Percentiles rank a stretch among this genome's conserved stretches.
Evolutionary conservation across 2,329 filamentous ascomycete genomes (phyloP).

Genomic region (Anisogramma anomala): DNA sequence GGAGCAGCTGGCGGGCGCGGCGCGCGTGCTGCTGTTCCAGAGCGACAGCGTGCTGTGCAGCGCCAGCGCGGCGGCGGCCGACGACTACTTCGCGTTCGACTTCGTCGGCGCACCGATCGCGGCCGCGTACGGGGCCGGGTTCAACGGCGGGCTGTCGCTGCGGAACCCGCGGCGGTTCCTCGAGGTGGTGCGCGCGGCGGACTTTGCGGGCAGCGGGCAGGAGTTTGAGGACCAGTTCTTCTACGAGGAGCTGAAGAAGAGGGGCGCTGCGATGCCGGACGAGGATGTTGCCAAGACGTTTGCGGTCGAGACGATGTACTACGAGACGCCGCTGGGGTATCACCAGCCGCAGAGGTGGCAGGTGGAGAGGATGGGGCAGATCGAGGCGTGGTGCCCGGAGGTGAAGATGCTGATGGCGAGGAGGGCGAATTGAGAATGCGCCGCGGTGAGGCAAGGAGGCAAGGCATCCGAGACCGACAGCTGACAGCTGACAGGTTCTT

Average conservation of each 20-base stretch:
- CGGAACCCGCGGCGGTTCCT: conserved; percentile 21
- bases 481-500: no score
- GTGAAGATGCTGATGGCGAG: conserved; percentile 14
- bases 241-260: conserved; percentile 19
- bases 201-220: conserved; percentile 15
- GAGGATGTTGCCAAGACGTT: conserved; percentile 19
- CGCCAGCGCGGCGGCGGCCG: conserved; percentile 17
- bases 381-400: conserved; percentile 14
- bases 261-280: conserved; percentile 19
- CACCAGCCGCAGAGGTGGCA: conserved; percentile 18
- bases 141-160: conserved; percentile 24
- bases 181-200: conserved; percentile 15
- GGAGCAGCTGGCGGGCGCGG: conserved; percentile 21
- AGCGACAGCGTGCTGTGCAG: conserved; percentile 24
- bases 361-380: conserved; percentile 5
- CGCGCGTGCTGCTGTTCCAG: conserved; percentile 24
- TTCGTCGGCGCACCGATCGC: conserved; percentile 23
- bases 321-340: conserved; percentile 21
- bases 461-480: no score
- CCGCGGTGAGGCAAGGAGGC: no score
- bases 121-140: conserved; percentile 17
- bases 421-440: no score
- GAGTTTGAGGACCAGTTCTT: conserved; percentile 25
- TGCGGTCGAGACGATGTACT: conserved; percentile 22
- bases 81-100: conserved; percentile 24